A percentile compares a stretch with the other conserved stretches of the same genome.
Evolutionary conservation across 2,329 filamentous ascomycete species (phyloP).

Genomic region (Myriosclerotinia curreyana): DNA sequence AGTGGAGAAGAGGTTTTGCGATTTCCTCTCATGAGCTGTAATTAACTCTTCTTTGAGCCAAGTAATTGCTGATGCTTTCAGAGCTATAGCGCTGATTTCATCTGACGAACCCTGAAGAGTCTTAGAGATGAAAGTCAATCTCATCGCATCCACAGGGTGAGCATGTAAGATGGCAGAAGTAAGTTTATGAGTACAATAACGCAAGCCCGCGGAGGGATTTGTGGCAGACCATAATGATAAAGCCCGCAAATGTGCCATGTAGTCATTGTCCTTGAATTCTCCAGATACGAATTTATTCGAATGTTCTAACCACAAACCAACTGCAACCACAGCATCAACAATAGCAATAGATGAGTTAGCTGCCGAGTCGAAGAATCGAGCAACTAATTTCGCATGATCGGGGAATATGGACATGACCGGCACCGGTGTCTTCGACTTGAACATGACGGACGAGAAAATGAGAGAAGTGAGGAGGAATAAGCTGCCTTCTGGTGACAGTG

Average conservation of each 20-base stretch:
- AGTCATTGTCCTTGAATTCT: conserved; percentile 43
- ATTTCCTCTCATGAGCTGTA: conserved; percentile 38
- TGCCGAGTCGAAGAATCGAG: conserved; percentile 52
- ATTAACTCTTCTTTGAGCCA: conserved; percentile 65
- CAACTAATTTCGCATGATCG: conserved; percentile 54
- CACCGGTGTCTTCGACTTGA: conserved; percentile 52
- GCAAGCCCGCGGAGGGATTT: conserved; percentile 41
- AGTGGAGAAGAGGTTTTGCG: conserved; percentile 47
- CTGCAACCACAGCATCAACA: conserved; percentile 56
- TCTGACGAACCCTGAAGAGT: conserved; percentile 60
- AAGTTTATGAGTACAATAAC: conserved; percentile 41
- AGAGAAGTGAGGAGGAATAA: conserved; percentile 60
- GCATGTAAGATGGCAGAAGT: conserved; percentile 47
- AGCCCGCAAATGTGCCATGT: conserved; percentile 58
- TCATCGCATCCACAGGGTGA: conserved; percentile 56
- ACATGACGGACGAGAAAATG: conserved; percentile 60
- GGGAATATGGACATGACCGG: conserved; percentile 59
- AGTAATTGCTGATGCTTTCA: conserved; percentile 60
- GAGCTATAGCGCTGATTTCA: conserved; percentile 47
- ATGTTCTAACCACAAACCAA: conserved; percentile 58
- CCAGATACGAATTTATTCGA: conserved; percentile 45
- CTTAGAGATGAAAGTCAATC: conserved; percentile 61
- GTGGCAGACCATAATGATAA: conserved; percentile 42
- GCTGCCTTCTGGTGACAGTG: conserved; percentile 50
- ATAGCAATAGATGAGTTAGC: conserved; percentile 48